Evolutionary conservation across 768 basidiomycete genomes (phyloP), one percentile per base, ranked within the genome.

Genomic region (Suillus decipiens): DNA sequence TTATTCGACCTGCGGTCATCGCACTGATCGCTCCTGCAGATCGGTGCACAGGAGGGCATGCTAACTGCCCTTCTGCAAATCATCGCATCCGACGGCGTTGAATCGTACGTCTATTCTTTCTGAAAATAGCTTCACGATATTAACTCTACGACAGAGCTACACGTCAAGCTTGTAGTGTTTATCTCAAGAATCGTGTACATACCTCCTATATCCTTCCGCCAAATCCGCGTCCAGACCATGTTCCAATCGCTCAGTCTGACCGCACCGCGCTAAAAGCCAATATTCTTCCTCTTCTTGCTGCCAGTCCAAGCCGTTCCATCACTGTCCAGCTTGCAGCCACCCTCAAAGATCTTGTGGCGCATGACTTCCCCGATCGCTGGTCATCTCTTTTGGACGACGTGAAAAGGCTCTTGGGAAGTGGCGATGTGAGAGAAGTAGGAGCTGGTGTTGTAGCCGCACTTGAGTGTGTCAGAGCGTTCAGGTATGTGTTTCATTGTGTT

Each of bases 181-280:
- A 89, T 84, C 81, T 96, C 70, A 96, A 96, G 78, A 96, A 96
- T 75, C 89, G 95, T 69, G 86, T 96, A 64, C 83, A 85, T 61
- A 80, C 81, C 6, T 82, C 82, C 22, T 96, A 94, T 72, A 73
- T 81, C 65, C 69, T 86, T 69, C 56, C 60, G 50, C 59, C 66
- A 39, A 62, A 61, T 36, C 73, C 82, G 59, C 84, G 86, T 36
- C 80, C 88, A 0, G 90, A 93, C 71, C 84, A 84, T 53, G 76
- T 75, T 36, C 80, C 86, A 60, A 89, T 96, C 73, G 77, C 84
- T 2, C 70, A 75, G 36, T 83, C 88, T 2, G 95, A 95, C 76
- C 86, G 89, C 60, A 84, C 84, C 62, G 85, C 88, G n/a, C 80
- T 96, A 67, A 88, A 89, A 64, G 76, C 82, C 8, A 48, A 81